Evolutionary conservation across 2,329 filamentous ascomycete genomes (phyloP), one percentile per base, ranked within the genome.

Genomic region (Juglanconis oblonga): DNA sequence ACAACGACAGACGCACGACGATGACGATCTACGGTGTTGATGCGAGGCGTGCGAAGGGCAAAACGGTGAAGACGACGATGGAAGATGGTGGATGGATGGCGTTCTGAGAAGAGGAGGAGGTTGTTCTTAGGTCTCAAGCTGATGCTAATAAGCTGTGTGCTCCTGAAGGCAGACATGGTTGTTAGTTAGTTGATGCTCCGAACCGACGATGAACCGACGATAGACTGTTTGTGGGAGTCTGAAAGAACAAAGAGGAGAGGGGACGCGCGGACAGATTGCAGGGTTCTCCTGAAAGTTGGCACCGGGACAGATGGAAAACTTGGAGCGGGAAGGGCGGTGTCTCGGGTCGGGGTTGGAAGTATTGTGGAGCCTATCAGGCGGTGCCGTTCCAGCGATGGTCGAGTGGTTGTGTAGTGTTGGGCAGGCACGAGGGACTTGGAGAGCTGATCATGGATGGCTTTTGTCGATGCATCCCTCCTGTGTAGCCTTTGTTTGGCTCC

Each of bases 251-350:
- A 32, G 35, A 50, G 47, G 33, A 13, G 40, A 52, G 35, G 48
- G 57, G 57, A 57, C 44, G 58, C 51, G 54, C 38, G 54, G 55
- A 33, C 54, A 52, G 33, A 14, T 29, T 33, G 47, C 52, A 53
- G 44, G 57, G 57, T 55, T 59, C 57, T 55, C 57, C 57, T 59
- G 57, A 59, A 17, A 48, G 38, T 2, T 42, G 38, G 45, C 36
- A 11, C 8, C 11, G 10, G n/a, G n/a, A n/a, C 6, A 13, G 9
- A 10, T 33, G 48, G 17, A 32, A 50, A 32, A 32, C 4, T 10
- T 50, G 48, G 32, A 45, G 13, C 42, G 8, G 42, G 42, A n/a
- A 47, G 13, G 29, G 55, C 47, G 55, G 48, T 57, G 55, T 49
- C 29, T 51, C 36, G 40, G 31, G 52, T 32, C 38, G 55, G 45